Percentiles rank a stretch among this genome's conserved stretches.
Evolutionary conservation across 2,329 filamentous ascomycete genomes (phyloP).

Genomic region (Alternaria triticina): DNA sequence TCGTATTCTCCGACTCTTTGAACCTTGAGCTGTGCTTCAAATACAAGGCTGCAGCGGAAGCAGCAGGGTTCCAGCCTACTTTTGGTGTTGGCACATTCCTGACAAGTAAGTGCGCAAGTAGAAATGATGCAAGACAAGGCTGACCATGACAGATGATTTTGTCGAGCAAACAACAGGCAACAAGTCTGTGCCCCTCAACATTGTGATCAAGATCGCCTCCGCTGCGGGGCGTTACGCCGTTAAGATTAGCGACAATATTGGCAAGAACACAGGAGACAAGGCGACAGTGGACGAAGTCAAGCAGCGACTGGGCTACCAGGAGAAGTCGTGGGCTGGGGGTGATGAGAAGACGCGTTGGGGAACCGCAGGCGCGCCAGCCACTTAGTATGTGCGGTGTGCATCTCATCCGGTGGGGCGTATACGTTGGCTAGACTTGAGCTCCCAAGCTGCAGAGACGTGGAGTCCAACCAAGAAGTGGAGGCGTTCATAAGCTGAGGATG

Average conservation of each 20-base stretch:
- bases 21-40: constrained; percentile 89
- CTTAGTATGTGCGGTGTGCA: constrained; percentile 9
- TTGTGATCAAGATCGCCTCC: constrained; percentile 95
- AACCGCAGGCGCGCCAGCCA: constrained; percentile 40
- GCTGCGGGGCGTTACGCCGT: constrained; percentile 81
- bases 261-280: constrained; percentile 93
- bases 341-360: constrained; percentile 88
- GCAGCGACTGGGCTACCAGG: constrained; percentile 81
- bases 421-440: background rate
- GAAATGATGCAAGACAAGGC: background rate
- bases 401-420: background rate
- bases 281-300: constrained; percentile 83
- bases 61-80: constrained; percentile 79
- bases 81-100: constrained; percentile 97
- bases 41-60: constrained; percentile 85
- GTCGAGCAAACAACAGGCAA: constrained; percentile 71
- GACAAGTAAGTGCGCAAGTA: constrained; percentile 65
- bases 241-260: constrained; percentile 86
- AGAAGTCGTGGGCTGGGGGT: constrained; percentile 81
- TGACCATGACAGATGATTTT: constrained; percentile 72
- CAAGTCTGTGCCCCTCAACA: constrained; percentile 92
- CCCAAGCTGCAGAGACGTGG: constrained; percentile 3
- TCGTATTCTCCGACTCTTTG: constrained; percentile 95
- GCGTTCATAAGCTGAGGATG: constrained; percentile 25
- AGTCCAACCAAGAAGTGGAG: constrained; percentile 19